A percentile compares a stretch with the other conserved stretches of the same genome.
phyloP scores from a whole-genome alignment of 73 alveolate species.

The Tetrahymena elliotti region DNA sequence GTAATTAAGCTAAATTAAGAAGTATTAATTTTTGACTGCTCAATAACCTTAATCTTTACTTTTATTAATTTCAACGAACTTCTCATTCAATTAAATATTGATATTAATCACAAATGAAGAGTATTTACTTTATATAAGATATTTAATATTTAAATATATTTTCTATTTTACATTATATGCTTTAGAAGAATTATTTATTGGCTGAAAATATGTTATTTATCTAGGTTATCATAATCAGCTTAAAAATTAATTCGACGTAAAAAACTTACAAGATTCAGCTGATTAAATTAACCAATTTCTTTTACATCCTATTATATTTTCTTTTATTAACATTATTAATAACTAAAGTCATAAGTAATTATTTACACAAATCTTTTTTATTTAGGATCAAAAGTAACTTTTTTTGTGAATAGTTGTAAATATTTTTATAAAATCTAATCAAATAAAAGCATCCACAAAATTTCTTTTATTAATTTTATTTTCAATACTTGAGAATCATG shows the following conservation, averaged over 20 bases:
- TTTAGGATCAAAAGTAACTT: background rate
- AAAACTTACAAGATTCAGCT: background rate
- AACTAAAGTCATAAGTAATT: background rate
- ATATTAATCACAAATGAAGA: background rate
- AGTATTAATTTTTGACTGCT: background rate
- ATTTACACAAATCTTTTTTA: background rate
- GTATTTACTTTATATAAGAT: background rate
- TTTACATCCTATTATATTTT: background rate
- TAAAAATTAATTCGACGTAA: background rate
- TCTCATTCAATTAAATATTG: background rate
- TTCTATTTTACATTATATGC: too few relatives aligned
- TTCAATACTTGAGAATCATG: too few relatives aligned
- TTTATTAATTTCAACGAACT: background rate
- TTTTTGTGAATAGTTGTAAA: too few relatives aligned
- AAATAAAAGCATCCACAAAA: too few relatives aligned
- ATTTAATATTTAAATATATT: too few relatives aligned
- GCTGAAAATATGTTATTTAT: background rate
- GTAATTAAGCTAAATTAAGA: background rate
- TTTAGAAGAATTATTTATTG: background rate
- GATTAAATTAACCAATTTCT: background rate
- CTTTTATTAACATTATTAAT: background rate
- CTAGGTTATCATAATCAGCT: too few relatives aligned
- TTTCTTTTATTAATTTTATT: too few relatives aligned
- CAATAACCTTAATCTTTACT: background rate
- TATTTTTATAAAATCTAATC: background rate